Base-by-base conservation (phyloP, 768 basidiomycete genomes). In the Collybia sordida region DNA sequence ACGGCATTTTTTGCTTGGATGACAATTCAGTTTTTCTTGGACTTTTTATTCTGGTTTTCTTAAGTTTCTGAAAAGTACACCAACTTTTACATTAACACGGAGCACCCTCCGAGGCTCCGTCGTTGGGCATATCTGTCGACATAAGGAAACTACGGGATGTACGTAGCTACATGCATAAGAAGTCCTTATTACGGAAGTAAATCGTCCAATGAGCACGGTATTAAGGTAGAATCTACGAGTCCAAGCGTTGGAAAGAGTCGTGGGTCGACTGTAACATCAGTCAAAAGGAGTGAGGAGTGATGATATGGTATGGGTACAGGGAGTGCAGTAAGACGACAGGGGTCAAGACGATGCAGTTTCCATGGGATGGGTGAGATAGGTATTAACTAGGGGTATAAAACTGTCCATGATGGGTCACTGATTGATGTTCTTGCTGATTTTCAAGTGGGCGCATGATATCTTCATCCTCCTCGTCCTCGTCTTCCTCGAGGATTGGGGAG, bases 401-500 rank as follows among this genome's bases (percentile, higher is more conserved):
- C 44, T 56, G 50, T 52, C 48, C 43, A 47, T 59, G 49, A 25
- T 57, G 50, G 19, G 44, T 12, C 41, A 56, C 48, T 35, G 50
- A 45, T 34, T 55, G 44, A 31, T 59, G 35, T 53, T 50, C 52
- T 18, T 37, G 53, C 11, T 31, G 31, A 31, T 49, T 50, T 14
- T 44, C 52, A 41, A 57, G 49, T 53, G 41, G 42, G 45, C 42
- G 53, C 34, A 59, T 39, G 27, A 45, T 53, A 25, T 52, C 43
- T 45, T 58, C 56, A 9, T 57, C 55, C n/a, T 74, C 78, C 37
- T 83, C 84, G 39, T 83, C 84, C 51, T 85, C 83, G 31, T 82
- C 84, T 59, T 85, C 86, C 63, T 88, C 86, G 15, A 76, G 68
- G 50, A 88, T 86, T 22, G 86, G 79, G 27, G 76, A 78, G 50